phyloP scores from a whole-genome alignment of 805 yeast genomes.

The Starmerella geochares region DNA sequence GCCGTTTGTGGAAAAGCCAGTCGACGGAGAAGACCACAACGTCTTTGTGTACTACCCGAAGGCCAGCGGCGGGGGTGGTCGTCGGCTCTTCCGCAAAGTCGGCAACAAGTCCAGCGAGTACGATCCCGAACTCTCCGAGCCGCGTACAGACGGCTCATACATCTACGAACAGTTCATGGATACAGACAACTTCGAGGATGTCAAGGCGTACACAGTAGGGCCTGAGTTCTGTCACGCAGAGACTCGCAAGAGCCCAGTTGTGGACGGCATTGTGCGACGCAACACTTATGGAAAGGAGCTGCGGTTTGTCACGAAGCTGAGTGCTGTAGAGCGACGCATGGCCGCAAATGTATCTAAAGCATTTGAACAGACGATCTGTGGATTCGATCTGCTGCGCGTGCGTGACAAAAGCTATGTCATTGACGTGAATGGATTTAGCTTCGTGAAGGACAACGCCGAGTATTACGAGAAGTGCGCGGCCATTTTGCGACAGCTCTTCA shows the following conservation, averaged over 20 bases:
- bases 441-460: conserved; percentile 80
- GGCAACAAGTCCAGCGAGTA: conserved; percentile 96
- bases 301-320: conserved; percentile 72
- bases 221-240: conserved; percentile 89
- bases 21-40: conserved; percentile 97
- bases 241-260: conserved; percentile 96
- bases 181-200: conserved; percentile 96
- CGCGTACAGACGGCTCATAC: conserved; percentile 83
- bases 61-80: conserved; percentile 93
- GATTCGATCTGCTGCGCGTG: conserved; percentile 86
- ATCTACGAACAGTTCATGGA: conserved; percentile 94
- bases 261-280: conserved; percentile 96
- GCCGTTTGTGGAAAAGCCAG: conserved; percentile 97
- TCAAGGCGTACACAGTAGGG: conserved; percentile 96
- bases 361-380: conserved; percentile 91
- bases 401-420: conserved; percentile 82
- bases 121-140: conserved; percentile 63
- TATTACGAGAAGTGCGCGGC: conserved; percentile 78
- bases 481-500: conserved; percentile 65
- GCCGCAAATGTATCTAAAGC: conserved; percentile 65
- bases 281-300: conserved; percentile 97
- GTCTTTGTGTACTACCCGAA: conserved; percentile 83
- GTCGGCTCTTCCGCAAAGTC: conserved; percentile 85
- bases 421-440: conserved; percentile 96
- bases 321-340: conserved; percentile 64